Evolutionary conservation across 2,329 filamentous ascomycete species (phyloP), one percentile per base, ranked within the genome.

Genomic region (Penicillium sp.): DNA sequence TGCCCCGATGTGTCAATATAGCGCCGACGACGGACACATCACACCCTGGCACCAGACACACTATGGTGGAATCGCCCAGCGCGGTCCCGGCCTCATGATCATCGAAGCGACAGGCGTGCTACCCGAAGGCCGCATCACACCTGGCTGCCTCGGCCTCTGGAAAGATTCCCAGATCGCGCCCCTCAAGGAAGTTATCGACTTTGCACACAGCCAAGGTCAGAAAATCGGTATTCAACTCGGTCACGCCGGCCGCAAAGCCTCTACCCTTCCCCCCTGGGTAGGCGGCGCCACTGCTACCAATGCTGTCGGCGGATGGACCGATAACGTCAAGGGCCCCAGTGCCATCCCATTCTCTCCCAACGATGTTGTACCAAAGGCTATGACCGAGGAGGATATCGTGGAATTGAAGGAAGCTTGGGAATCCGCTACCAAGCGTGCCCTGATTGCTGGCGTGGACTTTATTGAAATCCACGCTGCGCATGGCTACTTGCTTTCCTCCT

Each of bases 21-120:
- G 32, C 84, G 4, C 85, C 7, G 66, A 85, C 44, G 81, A 88
- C 66, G 86, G 92, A 31, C 87, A 92, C 72, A 77, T 87, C 56
- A 92, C 88, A 2, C 81, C 88, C 69, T 96, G 86, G 82, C 90
- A 96, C 71, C 77, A 92, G 39, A 85, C 90, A 22, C 91, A 96
- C 67, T 79, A 92, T 16, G 89, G 91, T 51, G 86, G 89, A 58
- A 91, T 91, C 62, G 82, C 89, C 24, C 79, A 87, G 53, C 84
- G 88, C 55, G 92, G 92, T n/a, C 86, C 88, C 0, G 88, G 84
- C 2, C 77, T 95, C n/a, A 78, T 87, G 48, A 83, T 91, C 53
- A 79, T 92, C 54, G 92, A 96, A 76, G 90, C 91, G 34, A 91
- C 89, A 1, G 79, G 85, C 34, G 88, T 95, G 1, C 78, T 83